Evolutionary conservation across 208 protist genomes (phyloP).

Genomic region (Polymyxa betae): DNA sequence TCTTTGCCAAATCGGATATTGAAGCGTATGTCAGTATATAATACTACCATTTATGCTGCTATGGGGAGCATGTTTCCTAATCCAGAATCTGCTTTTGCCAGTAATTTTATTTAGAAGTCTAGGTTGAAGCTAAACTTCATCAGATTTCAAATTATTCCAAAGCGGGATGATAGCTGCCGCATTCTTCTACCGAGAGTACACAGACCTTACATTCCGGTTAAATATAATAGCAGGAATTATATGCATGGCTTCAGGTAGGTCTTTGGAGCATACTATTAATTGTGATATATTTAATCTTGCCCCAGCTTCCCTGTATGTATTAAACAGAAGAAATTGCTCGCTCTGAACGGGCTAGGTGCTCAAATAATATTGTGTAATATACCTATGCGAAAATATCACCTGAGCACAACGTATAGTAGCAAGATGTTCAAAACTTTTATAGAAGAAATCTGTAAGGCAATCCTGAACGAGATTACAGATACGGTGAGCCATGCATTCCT

Average conservation of each 20-base stretch:
- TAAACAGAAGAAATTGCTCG: neutral
- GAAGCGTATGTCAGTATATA: too few species aligned
- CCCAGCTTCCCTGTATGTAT: neutral
- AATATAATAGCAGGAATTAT: neutral
- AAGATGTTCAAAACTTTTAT: too few species aligned
- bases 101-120: neutral
- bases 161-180: constrained; percentile 34
- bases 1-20: too few species aligned
- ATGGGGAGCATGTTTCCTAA: neutral
- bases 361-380: neutral
- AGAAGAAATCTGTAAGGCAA: too few species aligned
- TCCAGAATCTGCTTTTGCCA: constrained; percentile 32
- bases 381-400: neutral
- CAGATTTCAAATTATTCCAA: constrained; percentile 54
- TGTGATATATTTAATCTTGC: neutral
- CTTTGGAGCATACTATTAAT: neutral
- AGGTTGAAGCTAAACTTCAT: neutral
- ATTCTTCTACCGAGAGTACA: constrained; percentile 4
- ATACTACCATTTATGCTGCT: neutral
- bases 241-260: neutral
- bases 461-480: neutral
- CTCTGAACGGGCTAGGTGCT: neutral
- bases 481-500: neutral
- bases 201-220: neutral
- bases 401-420: neutral